Percentiles rank a stretch among this genome's conserved stretches.
Evolutionary conservation across 2,329 filamentous ascomycete species (phyloP).

Genomic region (Penicillium janthinellum): DNA sequence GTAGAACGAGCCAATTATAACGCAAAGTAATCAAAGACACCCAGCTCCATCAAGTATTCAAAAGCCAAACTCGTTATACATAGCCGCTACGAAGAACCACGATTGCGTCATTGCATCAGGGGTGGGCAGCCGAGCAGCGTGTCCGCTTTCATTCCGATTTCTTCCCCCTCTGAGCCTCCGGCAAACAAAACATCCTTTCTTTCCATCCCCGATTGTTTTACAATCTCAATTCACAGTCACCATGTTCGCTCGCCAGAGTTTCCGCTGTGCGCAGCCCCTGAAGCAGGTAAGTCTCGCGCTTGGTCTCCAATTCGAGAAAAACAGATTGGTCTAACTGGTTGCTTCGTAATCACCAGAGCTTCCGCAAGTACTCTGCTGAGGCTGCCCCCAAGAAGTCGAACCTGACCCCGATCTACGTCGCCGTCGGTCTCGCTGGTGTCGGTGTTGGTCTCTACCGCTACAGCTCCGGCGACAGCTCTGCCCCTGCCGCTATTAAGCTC

Average conservation of each 20-base stretch:
- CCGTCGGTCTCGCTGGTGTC: constrained; percentile 42
- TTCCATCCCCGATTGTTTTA: constrained; percentile 8
- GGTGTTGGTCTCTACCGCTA: constrained; percentile 62
- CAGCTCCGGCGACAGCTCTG: constrained; percentile 21
- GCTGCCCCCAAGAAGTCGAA: constrained; percentile 52
- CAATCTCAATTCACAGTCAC: constrained; percentile 33
- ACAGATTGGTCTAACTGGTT: background rate
- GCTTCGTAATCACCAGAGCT: constrained; percentile 51
- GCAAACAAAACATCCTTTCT: constrained; percentile 14
- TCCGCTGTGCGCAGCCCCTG: constrained; percentile 66
- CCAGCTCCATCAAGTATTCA: constrained; percentile 4
- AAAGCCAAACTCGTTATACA: constrained; percentile 8
- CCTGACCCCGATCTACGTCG: constrained; percentile 60
- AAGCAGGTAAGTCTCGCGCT: constrained; percentile 57
- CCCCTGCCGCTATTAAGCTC: constrained; percentile 31
- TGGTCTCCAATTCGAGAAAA: background rate
- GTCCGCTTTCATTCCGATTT: constrained; percentile 30
- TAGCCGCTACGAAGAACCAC: constrained; percentile 9
- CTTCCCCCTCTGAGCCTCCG: constrained; percentile 15
- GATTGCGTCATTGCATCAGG: constrained; percentile 36
- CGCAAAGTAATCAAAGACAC: background rate
- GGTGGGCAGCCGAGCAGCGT: constrained; percentile 14
- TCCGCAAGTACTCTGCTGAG: constrained; percentile 73
- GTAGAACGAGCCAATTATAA: background rate
- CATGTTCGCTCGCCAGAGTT: constrained; percentile 69